Evolutionary conservation across 495 filamentous ascomycete genomes (phyloP).

Genomic region (Tuber magnatum): DNA sequence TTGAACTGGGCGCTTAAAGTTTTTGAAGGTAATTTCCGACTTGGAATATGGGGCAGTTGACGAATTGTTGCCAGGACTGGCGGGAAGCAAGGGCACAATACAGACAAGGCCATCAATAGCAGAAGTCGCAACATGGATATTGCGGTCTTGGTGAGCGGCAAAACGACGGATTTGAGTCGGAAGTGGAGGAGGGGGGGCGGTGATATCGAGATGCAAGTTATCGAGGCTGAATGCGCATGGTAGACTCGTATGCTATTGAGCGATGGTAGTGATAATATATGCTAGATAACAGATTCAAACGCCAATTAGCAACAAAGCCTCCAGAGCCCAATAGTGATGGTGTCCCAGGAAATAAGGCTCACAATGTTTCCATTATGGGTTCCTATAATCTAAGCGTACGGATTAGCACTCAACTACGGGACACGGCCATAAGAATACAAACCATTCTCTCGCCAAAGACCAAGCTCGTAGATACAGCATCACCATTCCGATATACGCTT

Average conservation of each 20-base stretch:
- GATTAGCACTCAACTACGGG: constrained; percentile 17
- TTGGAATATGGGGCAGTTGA: constrained; percentile 46
- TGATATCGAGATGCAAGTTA: constrained; percentile 83
- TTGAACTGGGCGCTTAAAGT: constrained; percentile 87
- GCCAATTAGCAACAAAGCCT: background rate
- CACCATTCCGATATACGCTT: constrained; percentile 82
- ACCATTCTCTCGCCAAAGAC: constrained; percentile 97
- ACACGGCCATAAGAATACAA: constrained; percentile 32
- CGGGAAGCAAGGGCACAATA: constrained; percentile 68
- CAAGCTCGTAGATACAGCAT: constrained; percentile 82
- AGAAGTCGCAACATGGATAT: constrained; percentile 71
- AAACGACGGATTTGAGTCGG: constrained; percentile 50
- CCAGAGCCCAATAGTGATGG: background rate
- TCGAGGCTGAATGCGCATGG: constrained; percentile 82
- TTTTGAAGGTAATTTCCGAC: constrained; percentile 73
- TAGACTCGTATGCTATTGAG: constrained; percentile 75
- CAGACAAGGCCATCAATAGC: constrained; percentile 96
- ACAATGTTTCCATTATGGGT: constrained; percentile 97
- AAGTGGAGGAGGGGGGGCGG: constrained; percentile 70
- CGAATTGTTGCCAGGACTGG: constrained; percentile 44
- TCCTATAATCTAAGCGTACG: constrained; percentile 63
- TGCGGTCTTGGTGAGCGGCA: constrained; percentile 47
- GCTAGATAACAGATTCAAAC: constrained; percentile 46
- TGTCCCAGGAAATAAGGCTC: constrained; percentile 43
- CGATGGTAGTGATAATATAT: constrained; percentile 73